Base-by-base conservation (phyloP, 805 yeast species). In the Cyberlindnera samutprakarnensis region DNA sequence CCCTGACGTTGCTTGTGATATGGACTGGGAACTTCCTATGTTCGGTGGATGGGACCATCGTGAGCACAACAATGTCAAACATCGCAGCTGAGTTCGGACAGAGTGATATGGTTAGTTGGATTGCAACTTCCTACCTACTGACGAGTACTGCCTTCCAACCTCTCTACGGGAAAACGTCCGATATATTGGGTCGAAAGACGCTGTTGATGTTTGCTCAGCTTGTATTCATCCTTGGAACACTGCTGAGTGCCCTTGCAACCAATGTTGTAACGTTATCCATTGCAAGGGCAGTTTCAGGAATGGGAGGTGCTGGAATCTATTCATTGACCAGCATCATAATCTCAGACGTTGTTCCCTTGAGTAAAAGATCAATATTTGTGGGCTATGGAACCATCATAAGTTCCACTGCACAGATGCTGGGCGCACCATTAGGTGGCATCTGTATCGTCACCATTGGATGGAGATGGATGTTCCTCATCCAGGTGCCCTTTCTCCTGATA, bases 71-170 rank as follows among this genome's bases (percentile, higher is more conserved):
- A 11, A 57, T 77, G 49, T 66, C 71, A 25, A 64, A 67, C 18
- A 77, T 78, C 27, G 81, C 82, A 14, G 65, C 76, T 6, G 75
- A 74, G 16, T 64, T 78, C 49, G 54, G 72, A 28, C 72, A 70
- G 28, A 60, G 75, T 25, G 62, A 66, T 13, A 47, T 65, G 33
- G 57, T 72, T 6, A 57, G 75, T 3, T 81, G 90, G 88, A 78
- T 81, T 3, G 86, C 87, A 4, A 74, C 87, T 0, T 70, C 83
- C 1, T 75, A 78, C 33, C 59, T 83, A 20, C 56, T 83, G 18
- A 77, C 88, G 2, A 75, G 73, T 38, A 71, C 84, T 4, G 82
- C 83, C 2, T 78, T 79, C 52, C 88, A 80, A 54, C 88, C 86
- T 1, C 51, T 82, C 17, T 78, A 75, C 35, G 92, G 90, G 5